Evolutionary conservation across 129 eudicot species (phyloP).

Genomic region (Silybum marianum): DNA sequence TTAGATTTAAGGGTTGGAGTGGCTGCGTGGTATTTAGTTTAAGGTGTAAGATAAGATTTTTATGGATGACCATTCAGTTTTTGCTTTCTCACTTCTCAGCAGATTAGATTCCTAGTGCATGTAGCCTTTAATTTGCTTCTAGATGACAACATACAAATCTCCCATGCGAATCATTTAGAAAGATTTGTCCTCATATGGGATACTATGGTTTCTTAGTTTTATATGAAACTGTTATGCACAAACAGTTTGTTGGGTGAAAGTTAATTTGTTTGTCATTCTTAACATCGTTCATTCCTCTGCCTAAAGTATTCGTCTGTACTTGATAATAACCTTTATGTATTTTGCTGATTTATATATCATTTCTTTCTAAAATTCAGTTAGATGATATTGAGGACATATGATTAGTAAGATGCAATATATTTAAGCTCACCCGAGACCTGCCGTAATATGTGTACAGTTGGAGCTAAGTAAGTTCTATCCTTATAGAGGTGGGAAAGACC

Average conservation of each 20-base stretch:
- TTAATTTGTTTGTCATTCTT: not conserved
- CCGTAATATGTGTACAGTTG: not conserved
- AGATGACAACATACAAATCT: not conserved
- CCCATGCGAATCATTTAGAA: not conserved
- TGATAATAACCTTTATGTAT: not conserved
- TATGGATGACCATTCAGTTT: not conserved
- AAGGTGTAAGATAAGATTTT: not conserved
- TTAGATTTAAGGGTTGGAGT: conserved; percentile 8
- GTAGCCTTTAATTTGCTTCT: not conserved
- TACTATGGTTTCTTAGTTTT: not conserved
- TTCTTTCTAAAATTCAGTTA: not conserved
- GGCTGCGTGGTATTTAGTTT: not conserved
- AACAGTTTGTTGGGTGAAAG: not conserved
- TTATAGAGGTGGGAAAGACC: not conserved
- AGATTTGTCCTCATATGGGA: not conserved
- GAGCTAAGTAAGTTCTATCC: not conserved
- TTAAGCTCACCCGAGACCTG: not conserved
- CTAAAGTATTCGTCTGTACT: not conserved
- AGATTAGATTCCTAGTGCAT: not conserved
- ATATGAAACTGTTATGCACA: not conserved
- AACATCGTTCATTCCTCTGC: not conserved
- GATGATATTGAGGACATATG: not conserved
- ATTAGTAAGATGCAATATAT: not conserved
- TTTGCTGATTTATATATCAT: not conserved
- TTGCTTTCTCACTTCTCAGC: not conserved